Evolutionary conservation across 208 protist genomes (phyloP), one percentile per base, ranked within the genome.

Genomic region (Trypanosoma avium): DNA sequence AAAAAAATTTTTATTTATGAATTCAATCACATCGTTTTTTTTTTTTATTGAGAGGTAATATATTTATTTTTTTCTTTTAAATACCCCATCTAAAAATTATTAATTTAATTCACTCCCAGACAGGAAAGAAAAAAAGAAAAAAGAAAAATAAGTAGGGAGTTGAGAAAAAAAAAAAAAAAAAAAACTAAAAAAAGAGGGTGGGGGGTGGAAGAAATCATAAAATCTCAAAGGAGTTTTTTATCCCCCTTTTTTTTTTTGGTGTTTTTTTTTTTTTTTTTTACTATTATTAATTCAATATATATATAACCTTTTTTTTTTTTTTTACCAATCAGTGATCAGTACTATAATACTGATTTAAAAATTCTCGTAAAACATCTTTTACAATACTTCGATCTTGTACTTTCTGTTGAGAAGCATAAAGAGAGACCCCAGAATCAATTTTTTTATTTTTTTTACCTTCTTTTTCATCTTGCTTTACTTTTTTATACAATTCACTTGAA

Each of bases 391-490:
- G 77, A 61, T 99, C 97, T 6, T 90, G 86, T 17, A 99, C 61
- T 52, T 80, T 75, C 43, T 97, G 86, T 22, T 92, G 84, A 43
- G 93, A 94, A 62, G 95, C 97, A 66, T 99, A 99, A 35, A 98
- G 69, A 29, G 95, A 92, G 19, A 75, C 93, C 42, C 87, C 81
- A 4, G 62, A 70, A 8, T 73, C 47, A 22, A 60, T 70, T 4
- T 70, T 52, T 7, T 43, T 52, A 4, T 71, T 30, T 45, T 60
- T 68, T 47, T 82, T 73, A 13, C 83, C 84, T 46, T 84, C 66
- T 0, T 71, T 65, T 19, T 69, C 24, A 13, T 78, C 52, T 13
- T 78, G 45, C 48, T 75, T 22, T n/a, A 76, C 4, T 26, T 91
- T 59, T 33, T 64, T 60, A 24, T 70, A 72, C 53, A 95, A 75